Evolutionary conservation across 2,329 filamentous ascomycete species (phyloP).

Genomic region (Trichoderma breve): DNA sequence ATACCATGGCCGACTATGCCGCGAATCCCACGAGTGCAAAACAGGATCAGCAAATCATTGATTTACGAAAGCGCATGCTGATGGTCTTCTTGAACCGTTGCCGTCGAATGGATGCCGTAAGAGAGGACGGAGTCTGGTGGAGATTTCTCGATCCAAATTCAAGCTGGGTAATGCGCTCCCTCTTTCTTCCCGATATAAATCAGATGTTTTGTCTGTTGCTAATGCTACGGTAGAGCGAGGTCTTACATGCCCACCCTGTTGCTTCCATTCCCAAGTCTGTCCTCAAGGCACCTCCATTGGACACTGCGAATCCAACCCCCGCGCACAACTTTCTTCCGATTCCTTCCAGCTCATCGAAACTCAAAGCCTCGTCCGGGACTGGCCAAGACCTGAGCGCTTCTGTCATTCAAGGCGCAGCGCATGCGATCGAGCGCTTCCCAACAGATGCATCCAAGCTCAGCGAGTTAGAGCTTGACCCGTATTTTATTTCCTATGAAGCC

Average conservation of each 20-base stretch:
- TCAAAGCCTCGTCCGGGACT: constrained; percentile 58
- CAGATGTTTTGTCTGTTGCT: constrained; percentile 20
- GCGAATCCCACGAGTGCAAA: constrained; percentile 97
- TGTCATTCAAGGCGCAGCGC: constrained; percentile 44
- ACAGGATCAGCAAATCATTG: constrained; percentile 95
- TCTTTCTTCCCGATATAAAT: background rate
- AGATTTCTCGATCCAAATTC: constrained; percentile 96
- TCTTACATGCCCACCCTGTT: constrained; percentile 88
- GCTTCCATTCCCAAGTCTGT: constrained; percentile 91
- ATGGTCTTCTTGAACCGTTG: constrained; percentile 94
- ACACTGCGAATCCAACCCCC: constrained; percentile 86
- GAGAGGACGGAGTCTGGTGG: constrained; percentile 95
- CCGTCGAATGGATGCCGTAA: constrained; percentile 84
- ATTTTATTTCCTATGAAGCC: constrained; percentile 89
- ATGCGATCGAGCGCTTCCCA: constrained; percentile 77
- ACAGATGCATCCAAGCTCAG: constrained; percentile 71
- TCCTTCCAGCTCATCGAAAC: constrained; percentile 79
- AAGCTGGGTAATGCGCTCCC: constrained; percentile 72
- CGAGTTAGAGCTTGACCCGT: constrained; percentile 91
- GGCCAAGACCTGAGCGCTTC: constrained; percentile 37
- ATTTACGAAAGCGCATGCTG: constrained; percentile 93
- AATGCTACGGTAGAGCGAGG: constrained; percentile 67
- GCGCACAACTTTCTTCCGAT: constrained; percentile 87
- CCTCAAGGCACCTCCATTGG: constrained; percentile 89
- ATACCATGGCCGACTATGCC: constrained; percentile 97